These are phyloP conservation scores for Kwoniella sp. DNA, from an alignment of 768 basidiomycete genomes.

Conservation along the genomic window DNA sequence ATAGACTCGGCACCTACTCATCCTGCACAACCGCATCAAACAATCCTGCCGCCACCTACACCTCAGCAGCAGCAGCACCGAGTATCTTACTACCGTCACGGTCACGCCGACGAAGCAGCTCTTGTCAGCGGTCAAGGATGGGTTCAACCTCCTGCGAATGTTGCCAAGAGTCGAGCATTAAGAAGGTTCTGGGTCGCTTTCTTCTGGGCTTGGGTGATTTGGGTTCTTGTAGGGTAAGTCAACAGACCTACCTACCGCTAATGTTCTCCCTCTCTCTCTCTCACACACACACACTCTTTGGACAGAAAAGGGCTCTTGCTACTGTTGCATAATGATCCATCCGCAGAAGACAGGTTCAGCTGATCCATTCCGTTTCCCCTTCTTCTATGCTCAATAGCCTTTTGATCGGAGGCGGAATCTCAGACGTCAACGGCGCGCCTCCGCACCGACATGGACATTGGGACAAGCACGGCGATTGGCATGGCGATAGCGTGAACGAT, in stretches of 20 bases:
- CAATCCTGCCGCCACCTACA: constrained; percentile 13
- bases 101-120: no score
- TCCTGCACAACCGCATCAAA: constrained; percentile 15
- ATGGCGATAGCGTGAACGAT: constrained; percentile 22
- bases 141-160: constrained; percentile 37
- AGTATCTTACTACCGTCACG: neutral
- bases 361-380: no score
- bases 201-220: constrained; percentile 50
- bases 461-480: constrained; percentile 50
- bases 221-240: constrained; percentile 49
- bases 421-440: constrained; percentile 33
- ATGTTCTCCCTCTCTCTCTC: neutral
- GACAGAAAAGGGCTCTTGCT: no score
- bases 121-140: constrained; percentile 20
- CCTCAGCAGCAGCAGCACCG: neutral
- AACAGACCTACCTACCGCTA: neutral
- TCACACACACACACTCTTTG: no score
- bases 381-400: no score
- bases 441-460: constrained; percentile 43
- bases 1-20: neutral
- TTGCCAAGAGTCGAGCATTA: constrained; percentile 40
- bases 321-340: no score
- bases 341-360: no score
- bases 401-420: constrained; percentile 45
- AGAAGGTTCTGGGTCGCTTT: constrained; percentile 49